phyloP scores from a whole-genome alignment of 2,329 filamentous ascomycete genomes.

The Cercospora berteroae region DNA sequence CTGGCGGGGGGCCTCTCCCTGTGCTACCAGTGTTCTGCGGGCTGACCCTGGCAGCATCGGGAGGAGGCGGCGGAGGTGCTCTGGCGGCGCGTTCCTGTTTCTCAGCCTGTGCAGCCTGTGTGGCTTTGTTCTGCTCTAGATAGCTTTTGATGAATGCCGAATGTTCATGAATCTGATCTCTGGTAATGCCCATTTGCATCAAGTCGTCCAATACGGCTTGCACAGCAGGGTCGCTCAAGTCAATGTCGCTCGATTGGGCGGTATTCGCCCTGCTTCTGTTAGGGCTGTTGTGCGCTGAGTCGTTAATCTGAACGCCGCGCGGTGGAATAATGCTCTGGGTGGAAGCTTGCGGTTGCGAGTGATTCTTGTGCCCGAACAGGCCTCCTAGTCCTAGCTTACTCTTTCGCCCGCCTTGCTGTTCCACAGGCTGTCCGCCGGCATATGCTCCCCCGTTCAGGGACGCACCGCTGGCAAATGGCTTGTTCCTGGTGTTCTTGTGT shows the following conservation, averaged over 20 bases:
- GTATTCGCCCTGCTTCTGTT: constrained; percentile 24
- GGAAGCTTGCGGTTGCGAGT: constrained; percentile 39
- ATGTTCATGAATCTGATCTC: constrained; percentile 66
- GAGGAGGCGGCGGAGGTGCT: constrained; percentile 63
- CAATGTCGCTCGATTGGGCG: constrained; percentile 48
- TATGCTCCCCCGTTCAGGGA: constrained; percentile 20
- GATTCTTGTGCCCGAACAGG: constrained; percentile 29
- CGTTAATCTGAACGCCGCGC: constrained; percentile 33
- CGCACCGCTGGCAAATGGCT: constrained; percentile 31
- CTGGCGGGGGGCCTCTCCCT: constrained; percentile 62
- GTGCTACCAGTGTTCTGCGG: constrained; percentile 61
- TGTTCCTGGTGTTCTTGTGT: constrained; percentile 21
- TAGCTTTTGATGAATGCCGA: constrained; percentile 67
- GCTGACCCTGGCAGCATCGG: constrained; percentile 50
- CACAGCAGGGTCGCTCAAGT: constrained; percentile 62
- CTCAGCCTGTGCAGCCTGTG: constrained; percentile 45
- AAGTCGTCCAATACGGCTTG: constrained; percentile 62
- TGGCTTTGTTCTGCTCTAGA: constrained; percentile 62
- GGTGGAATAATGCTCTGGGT: constrained; percentile 53
- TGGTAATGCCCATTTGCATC: constrained; percentile 63
- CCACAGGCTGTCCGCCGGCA: constrained; percentile 14
- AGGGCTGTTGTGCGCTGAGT: constrained; percentile 32
- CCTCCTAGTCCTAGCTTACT: constrained; percentile 28
- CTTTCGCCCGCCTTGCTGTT: constrained; percentile 18
- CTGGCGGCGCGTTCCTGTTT: constrained; percentile 51